Evolutionary conservation across 169 alveolate genomes (phyloP), one percentile per base, ranked within the genome.

Genomic region (Plasmodium coatneyi): DNA sequence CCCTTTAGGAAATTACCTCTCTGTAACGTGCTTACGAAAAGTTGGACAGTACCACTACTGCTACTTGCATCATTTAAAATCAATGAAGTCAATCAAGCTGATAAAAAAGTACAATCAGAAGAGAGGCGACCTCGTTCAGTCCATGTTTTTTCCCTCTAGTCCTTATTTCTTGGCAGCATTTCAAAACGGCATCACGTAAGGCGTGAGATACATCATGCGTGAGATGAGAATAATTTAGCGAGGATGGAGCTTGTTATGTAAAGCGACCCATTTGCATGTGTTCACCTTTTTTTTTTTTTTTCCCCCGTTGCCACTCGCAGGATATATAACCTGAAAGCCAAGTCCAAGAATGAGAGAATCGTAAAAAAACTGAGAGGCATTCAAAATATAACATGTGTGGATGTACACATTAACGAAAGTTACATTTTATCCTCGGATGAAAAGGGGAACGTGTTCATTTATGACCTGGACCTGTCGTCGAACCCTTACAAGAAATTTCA

Each of bases 401-500:
- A 91, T 91, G 79, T 91, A 71, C 95, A 91, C 56, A 81, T 34
- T 30, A 91, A 80, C 71, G 95, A 91, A 80, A 71, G 92, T 14
- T 91, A 91, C 76, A 52, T 91, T 7, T 80, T 91, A 71, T 89
- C 41, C 9, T 60, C 92, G 49, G 86, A 91, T 25, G 83, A 70
- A n/a, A 80, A 12, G 28, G 95, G 95, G 76, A 81, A 80, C 28
- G 95, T 81, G 54, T 91, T 80, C 49, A 81, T 91, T 80, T 91
- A 70, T 91, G 95, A 91, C 41, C 70, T 91, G 72, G 95, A 91
- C 28, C 56, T 91, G 25, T 80, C 95, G 46, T 46, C 66, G 25
- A 91, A 41, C 54, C 95, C 95, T n/a, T 91, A 91, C 83, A 91
- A 91, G 76, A 91, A 71, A 71, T 91, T 91, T 70, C 95, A 91